Base-by-base conservation (phyloP, 805 yeast species). In the Suhomyces pyralidae region DNA sequence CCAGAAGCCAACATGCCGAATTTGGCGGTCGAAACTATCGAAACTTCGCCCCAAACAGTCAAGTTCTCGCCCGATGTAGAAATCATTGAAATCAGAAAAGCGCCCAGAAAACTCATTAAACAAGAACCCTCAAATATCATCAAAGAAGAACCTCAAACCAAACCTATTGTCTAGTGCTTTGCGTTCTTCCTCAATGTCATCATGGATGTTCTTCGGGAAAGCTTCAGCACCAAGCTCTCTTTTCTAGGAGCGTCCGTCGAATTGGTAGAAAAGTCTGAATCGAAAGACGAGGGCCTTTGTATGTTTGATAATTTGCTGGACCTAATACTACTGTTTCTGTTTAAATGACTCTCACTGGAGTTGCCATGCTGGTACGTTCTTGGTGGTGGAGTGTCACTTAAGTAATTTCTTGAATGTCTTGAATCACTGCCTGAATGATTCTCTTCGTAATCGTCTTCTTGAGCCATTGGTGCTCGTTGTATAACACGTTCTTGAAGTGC, bases 1-100 rank as follows among this genome's bases (percentile, higher is more conserved):
- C 94, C 96, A 0, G 96, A 88, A 58, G 79, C 77, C 2, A 87
- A 88, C 58, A 79, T 88, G 84, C 94, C 94, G 0, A 78, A 73
- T 2, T 79, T 85, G 5, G 65, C 65, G 10, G 80, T 85, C n/a
- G 96, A 89, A 57, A 88, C 96, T 0, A 80, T 88, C 17, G 76
- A 76, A 2, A 81, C 85, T 0, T 80, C 80, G 3, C 73, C 78
- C 1, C 73, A 74, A 0, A 76, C 75, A 22, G 90, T 88, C 3
- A 84, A 80, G 58, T 78, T 86, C 56, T 75, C 94, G 0, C 76
- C 73, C 5, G 85, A 86, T 59, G 81, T 88, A 7, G 68, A 71
- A 48, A 70, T 74, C 10, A 54, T 71, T 1, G 65, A 63, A 6
- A 61, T 55, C 2, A 56, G 53, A 49, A 52, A 54, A 42, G 61